Conservation (phyloP, 371 early-diverging fungal species). For the Amoeboaphelidium protococcarum region DNA sequence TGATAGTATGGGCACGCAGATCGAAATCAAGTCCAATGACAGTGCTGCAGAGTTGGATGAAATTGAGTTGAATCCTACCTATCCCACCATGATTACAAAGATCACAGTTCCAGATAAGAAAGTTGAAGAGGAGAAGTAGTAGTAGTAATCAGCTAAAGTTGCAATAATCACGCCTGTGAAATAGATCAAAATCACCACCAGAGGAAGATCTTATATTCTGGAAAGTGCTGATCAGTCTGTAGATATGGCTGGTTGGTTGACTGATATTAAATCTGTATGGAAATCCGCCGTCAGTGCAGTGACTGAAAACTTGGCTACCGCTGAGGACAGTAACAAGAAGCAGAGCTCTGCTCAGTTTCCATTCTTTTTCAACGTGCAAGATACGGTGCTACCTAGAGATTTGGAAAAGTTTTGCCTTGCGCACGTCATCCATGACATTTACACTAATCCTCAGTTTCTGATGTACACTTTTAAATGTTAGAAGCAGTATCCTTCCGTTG, state of each 20-base stretch:
- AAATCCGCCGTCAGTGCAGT: not conserved
- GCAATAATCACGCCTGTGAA: too few relatives aligned
- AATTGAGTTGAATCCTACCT: too few relatives aligned
- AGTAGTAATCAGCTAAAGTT: too few relatives aligned
- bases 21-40: too few relatives aligned
- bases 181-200: too few relatives aligned
- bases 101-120: too few relatives aligned
- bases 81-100: too few relatives aligned
- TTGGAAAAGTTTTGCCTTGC: not conserved
- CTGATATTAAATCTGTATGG: not conserved
- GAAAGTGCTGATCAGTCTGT: not conserved
- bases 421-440: not conserved
- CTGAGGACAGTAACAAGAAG: too few relatives aligned
- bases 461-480: not conserved
- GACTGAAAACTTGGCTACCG: too few relatives aligned
- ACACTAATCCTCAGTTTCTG: not conserved
- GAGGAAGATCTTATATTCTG: not conserved
- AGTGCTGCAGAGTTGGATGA: too few relatives aligned
- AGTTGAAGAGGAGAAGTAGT: too few relatives aligned
- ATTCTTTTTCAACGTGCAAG: not conserved
- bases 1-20: too few relatives aligned
- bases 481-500: not conserved
- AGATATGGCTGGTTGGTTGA: not conserved
- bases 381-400: not conserved
- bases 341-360: not conserved